Percentiles rank a stretch among this genome's conserved stretches.
Conservation (phyloP, 805 yeast genomes). For the Pichia manshurica region DNA sequence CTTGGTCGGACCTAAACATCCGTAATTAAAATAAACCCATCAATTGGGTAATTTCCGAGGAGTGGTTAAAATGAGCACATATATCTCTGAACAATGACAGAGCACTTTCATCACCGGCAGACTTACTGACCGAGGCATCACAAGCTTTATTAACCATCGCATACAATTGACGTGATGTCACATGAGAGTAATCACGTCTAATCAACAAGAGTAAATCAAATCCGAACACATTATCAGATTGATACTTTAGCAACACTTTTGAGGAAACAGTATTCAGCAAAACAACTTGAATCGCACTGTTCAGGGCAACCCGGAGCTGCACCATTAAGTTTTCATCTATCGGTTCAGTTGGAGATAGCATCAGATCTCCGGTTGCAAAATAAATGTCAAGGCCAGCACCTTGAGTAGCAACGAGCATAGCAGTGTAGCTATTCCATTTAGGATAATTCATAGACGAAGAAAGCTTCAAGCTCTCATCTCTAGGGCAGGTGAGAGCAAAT, state of each 20-base stretch:
- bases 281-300: not conserved
- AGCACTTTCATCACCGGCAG: not conserved
- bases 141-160: not conserved
- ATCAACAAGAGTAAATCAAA: not conserved
- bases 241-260: not conserved
- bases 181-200: constrained; percentile 3
- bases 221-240: constrained; percentile 1
- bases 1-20: constrained; percentile 3
- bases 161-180: not conserved
- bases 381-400: not conserved
- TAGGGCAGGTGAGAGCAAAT: constrained; percentile 1
- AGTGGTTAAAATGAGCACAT: constrained; percentile 1
- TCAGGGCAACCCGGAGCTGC: not conserved
- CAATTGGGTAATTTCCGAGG: not conserved
- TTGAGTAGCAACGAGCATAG: not conserved
- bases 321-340: not conserved
- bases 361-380: not conserved
- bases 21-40: constrained; percentile 1
- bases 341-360: not conserved
- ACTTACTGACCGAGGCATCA: not conserved
- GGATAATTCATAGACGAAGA: not conserved
- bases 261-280: not conserved
- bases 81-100: not conserved
- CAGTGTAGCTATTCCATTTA: not conserved
- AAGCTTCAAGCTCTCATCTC: not conserved